phyloP scores from a whole-genome alignment of 192 early-diverging fungal genomes.

The Borealophlyctis nickersoniae region DNA sequence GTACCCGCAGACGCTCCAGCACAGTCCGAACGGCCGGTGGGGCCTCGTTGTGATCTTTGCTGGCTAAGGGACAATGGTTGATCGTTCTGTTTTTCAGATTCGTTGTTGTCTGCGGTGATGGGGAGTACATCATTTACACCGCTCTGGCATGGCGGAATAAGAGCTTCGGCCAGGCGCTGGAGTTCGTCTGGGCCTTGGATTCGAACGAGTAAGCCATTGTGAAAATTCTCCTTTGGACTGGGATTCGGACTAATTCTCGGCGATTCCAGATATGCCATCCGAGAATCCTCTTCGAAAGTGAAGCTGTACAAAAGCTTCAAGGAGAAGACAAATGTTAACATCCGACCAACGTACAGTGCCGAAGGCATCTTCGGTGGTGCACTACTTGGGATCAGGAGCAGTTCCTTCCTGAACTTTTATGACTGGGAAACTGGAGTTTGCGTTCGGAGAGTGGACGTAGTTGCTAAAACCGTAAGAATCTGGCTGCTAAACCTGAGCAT shows the following conservation, averaged over 20 bases:
- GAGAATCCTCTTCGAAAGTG: constrained; percentile 87
- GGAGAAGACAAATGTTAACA: constrained; percentile 75
- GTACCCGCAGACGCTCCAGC: constrained; percentile 91
- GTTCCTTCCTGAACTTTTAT: constrained; percentile 87
- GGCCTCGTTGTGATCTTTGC: constrained; percentile 4
- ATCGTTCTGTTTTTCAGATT: constrained; percentile 52
- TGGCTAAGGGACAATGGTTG: not conserved
- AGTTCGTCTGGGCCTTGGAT: constrained; percentile 97
- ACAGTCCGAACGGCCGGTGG: constrained; percentile 90
- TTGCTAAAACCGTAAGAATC: constrained; percentile 61
- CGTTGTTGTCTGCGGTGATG: constrained; percentile 97
- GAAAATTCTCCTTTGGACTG: not conserved
- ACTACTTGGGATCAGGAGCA: constrained; percentile 81
- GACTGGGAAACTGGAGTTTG: constrained; percentile 94
- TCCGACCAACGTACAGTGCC: constrained; percentile 63
- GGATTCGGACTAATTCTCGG: constrained; percentile 27
- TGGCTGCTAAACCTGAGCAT: too few relatives aligned
- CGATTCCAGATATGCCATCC: constrained; percentile 71
- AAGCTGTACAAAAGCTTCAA: constrained; percentile 95
- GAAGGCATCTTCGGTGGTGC: constrained; percentile 95
- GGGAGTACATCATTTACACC: constrained; percentile 99
- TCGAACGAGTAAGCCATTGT: constrained; percentile 73
- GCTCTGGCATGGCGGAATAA: constrained; percentile 99
- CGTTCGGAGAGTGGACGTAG: constrained; percentile 93
- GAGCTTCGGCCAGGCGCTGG: constrained; percentile 89